Conservation (phyloP, 2,329 filamentous ascomycete species). For the Xylaria sp. region DNA sequence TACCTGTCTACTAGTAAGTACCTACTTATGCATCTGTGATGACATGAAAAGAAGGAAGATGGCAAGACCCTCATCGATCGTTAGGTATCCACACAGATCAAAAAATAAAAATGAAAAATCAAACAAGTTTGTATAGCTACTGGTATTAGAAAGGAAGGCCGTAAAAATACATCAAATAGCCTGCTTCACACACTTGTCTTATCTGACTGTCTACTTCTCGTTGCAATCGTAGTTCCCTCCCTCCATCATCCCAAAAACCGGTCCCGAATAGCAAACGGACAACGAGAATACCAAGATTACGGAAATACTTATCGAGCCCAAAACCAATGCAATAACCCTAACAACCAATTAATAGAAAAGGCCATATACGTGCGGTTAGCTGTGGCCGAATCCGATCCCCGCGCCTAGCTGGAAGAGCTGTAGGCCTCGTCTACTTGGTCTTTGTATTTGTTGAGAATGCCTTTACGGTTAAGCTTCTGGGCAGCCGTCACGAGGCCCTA, state of each 20-base stretch:
- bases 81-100: not conserved
- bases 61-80: not conserved
- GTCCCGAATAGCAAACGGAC: not conserved
- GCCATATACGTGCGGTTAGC: not conserved
- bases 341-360: not conserved
- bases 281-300: slow-evolving; percentile 1
- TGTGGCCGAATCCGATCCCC: not conserved
- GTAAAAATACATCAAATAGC: slow-evolving; percentile 24
- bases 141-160: slow-evolving; percentile 22
- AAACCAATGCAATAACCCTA: slow-evolving; percentile 2
- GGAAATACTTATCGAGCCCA: not conserved
- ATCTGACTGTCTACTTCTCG: slow-evolving; percentile 2
- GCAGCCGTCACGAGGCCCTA: slow-evolving; percentile 74
- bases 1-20: not conserved
- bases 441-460: slow-evolving; percentile 70
- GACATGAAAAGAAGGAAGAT: not conserved
- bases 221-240: slow-evolving; percentile 10
- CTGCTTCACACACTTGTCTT: not conserved
- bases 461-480: slow-evolving; percentile 77
- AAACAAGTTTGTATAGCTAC: not conserved
- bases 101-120: not conserved
- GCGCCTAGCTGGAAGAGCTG: slow-evolving; percentile 50
- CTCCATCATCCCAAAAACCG: not conserved
- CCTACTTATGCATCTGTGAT: not conserved
- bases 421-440: slow-evolving; percentile 71